Conservation (phyloP, 495 filamentous ascomycete genomes). For the Penicillium bovifimosum region DNA sequence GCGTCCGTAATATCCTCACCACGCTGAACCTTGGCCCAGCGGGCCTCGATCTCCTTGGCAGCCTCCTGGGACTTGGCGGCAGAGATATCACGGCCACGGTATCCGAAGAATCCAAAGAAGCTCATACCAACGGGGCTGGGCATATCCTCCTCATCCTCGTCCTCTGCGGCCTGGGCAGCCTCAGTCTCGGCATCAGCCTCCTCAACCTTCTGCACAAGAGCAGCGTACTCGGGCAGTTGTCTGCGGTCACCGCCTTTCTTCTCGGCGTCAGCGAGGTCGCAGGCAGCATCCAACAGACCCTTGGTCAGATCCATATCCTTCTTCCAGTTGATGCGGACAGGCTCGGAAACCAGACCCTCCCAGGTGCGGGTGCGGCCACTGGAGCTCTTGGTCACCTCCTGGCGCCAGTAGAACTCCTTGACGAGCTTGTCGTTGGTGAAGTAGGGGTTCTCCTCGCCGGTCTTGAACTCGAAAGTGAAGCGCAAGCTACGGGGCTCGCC, state of each 20-base stretch:
- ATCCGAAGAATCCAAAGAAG: constrained; percentile 90
- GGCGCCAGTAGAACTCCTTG: constrained; percentile 85
- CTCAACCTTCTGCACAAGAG: constrained; percentile 42
- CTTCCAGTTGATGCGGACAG: constrained; percentile 86
- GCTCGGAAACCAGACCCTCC: constrained; percentile 73
- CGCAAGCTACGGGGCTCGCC: constrained; percentile 47
- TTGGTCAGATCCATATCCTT: constrained; percentile 73
- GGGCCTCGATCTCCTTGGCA: constrained; percentile 52
- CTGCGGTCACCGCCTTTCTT: constrained; percentile 33
- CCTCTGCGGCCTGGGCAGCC: constrained; percentile 30
- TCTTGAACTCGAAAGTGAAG: constrained; percentile 41
- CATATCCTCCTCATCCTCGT: constrained; percentile 45
- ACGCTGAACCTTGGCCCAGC: constrained; percentile 48
- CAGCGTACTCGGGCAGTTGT: constrained; percentile 46
- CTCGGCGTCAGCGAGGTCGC: constrained; percentile 62
- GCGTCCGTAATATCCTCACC: constrained; percentile 40
- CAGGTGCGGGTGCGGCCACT: constrained; percentile 51
- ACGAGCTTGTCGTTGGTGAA: constrained; percentile 70
- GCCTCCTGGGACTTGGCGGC: constrained; percentile 64
- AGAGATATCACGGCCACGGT: constrained; percentile 56
- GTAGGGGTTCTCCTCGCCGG: constrained; percentile 58
- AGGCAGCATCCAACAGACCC: constrained; percentile 67
- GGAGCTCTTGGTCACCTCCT: constrained; percentile 32
- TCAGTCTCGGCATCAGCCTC: constrained; percentile 22
- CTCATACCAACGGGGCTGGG: constrained; percentile 55